Conservation (phyloP, 805 yeast species). For the Dipodascopsis uninucleata region DNA sequence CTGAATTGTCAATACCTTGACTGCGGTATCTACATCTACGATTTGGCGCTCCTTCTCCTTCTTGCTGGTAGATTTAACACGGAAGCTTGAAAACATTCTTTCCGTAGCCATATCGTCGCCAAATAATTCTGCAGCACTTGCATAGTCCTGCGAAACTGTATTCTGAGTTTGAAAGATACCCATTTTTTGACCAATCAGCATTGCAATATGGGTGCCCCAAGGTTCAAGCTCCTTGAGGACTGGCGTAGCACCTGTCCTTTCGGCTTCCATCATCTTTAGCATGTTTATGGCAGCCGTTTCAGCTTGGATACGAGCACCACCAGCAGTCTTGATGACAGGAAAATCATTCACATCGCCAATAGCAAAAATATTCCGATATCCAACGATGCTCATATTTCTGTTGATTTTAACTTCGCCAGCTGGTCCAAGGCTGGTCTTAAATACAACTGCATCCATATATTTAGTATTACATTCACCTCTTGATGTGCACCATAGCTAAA, state of each 20-base stretch:
- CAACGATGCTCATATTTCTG: conserved; percentile 5
- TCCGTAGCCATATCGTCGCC: conserved; percentile 13
- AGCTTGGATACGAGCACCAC: conserved; percentile 13
- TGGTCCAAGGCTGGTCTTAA: not conserved
- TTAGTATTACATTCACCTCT: conserved; percentile 10
- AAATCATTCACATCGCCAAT: conserved; percentile 18
- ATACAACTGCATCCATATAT: conserved; percentile 4
- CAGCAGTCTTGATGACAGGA: conserved; percentile 18
- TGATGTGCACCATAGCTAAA: conserved; percentile 13
- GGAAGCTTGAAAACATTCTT: no score
- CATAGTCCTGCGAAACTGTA: conserved; percentile 1
- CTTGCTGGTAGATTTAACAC: no score
- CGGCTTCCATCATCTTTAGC: conserved; percentile 3
- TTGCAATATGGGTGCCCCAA: conserved; percentile 13
- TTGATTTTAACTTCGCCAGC: conserved; percentile 5
- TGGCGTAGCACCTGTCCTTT: no score
- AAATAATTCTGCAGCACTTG: conserved; percentile 4
- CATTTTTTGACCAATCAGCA: conserved; percentile 14
- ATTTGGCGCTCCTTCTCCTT: no score
- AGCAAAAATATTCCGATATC: conserved; percentile 10
- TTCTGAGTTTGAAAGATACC: not conserved
- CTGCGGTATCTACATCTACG: no score
- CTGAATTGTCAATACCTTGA: no score
- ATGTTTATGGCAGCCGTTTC: conserved; percentile 9
- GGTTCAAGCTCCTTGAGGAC: conserved; percentile 2